Conservation (phyloP, 2,329 filamentous ascomycete species). For the Pseudogymnoascus sp. region DNA sequence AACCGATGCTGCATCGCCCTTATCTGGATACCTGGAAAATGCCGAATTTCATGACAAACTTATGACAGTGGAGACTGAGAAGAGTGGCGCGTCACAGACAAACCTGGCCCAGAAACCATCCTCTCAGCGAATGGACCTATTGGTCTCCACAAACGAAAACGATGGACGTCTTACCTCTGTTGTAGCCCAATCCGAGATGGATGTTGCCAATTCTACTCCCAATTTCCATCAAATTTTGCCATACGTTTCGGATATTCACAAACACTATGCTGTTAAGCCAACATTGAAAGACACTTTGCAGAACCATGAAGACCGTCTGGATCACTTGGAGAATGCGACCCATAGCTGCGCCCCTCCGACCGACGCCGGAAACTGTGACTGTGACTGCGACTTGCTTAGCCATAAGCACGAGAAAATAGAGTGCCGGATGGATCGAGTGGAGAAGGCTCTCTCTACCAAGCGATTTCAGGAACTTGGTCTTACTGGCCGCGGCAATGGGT, state of each 20-base stretch:
- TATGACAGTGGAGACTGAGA: background rate
- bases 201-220: background rate
- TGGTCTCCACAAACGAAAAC: background rate
- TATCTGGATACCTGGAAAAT: conserved; percentile 1
- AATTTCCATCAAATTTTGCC: conserved; percentile 8
- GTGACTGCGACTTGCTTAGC: conserved; percentile 5
- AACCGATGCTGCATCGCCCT: conserved; percentile 5
- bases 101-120: background rate
- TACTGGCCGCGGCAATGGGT: conserved; percentile 23
- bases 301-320: conserved; percentile 55
- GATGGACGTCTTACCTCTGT: background rate
- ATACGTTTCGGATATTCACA: conserved; percentile 9
- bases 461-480: conserved; percentile 30
- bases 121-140: background rate
- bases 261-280: conserved; percentile 9
- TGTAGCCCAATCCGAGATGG: background rate
- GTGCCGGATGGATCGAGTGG: conserved; percentile 45
- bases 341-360: conserved; percentile 40
- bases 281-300: conserved; percentile 34
- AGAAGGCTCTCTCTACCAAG: conserved; percentile 34
- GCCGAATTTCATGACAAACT: background rate
- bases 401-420: conserved; percentile 4
- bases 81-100: background rate
- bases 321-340: conserved; percentile 58
- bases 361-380: background rate